Conservation (phyloP, 495 filamentous ascomycete genomes). For the Neurospora pannonica region DNA sequence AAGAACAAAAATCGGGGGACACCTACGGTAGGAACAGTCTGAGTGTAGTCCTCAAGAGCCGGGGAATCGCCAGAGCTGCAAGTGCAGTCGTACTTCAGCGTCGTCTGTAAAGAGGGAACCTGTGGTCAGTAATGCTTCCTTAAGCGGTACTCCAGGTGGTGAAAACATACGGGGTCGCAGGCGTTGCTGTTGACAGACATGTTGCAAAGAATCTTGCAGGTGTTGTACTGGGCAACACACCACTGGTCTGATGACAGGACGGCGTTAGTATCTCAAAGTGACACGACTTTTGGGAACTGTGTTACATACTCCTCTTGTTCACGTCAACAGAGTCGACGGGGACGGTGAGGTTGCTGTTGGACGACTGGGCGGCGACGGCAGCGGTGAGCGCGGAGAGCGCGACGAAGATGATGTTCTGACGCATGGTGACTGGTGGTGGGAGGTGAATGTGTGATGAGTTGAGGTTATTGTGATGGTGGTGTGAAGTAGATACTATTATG, state of each 20-base stretch:
- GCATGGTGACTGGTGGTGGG: conserved; percentile 16
- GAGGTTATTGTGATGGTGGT: neutral
- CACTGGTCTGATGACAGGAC: conserved; percentile 13
- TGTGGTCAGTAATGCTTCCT: conserved; percentile 1
- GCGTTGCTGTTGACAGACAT: conserved; percentile 8
- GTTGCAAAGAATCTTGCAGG: conserved; percentile 25
- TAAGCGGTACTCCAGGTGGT: neutral
- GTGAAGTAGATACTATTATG: neutral
- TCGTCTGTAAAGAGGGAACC: conserved; percentile 8
- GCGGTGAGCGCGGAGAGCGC: conserved; percentile 22
- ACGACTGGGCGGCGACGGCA: conserved; percentile 16
- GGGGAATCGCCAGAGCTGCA: conserved; percentile 27
- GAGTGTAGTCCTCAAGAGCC: conserved; percentile 26
- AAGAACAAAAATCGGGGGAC: neutral
- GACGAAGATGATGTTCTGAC: conserved; percentile 17
- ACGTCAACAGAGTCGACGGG: conserved; percentile 11
- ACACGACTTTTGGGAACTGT: neutral
- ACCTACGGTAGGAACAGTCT: conserved; percentile 28
- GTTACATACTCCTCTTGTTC: conserved; percentile 11
- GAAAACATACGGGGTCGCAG: conserved; percentile 20
- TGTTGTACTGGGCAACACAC: conserved; percentile 28
- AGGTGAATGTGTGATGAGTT: neutral
- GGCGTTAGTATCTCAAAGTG: neutral
- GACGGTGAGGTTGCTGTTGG: conserved; percentile 24
- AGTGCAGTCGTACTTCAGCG: conserved; percentile 19